Percentiles rank a stretch among this genome's conserved stretches.
Conservation (phyloP, 2,329 filamentous ascomycete species). For the Metarhizium rileyi region DNA sequence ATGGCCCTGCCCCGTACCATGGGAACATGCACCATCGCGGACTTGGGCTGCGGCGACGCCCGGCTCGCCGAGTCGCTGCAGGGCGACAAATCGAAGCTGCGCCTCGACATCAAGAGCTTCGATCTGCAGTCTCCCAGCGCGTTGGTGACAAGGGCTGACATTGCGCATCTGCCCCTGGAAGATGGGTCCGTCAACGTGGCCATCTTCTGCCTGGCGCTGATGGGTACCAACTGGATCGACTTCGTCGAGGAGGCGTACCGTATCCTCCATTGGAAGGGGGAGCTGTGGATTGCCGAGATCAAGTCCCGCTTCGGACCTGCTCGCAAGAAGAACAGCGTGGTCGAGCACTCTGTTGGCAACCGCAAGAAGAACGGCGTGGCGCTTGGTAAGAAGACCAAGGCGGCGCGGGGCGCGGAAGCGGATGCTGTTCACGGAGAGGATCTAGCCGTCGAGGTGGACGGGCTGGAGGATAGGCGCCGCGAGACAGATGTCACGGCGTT, state of each 20-base stretch:
- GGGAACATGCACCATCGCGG: constrained; percentile 69
- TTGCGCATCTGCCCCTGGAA: constrained; percentile 67
- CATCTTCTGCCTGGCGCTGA: constrained; percentile 91
- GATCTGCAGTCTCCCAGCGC: constrained; percentile 72
- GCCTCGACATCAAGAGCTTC: constrained; percentile 70
- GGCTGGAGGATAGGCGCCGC: constrained; percentile 48
- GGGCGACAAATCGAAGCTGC: constrained; percentile 52
- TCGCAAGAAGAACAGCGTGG: constrained; percentile 29
- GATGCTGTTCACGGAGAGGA: constrained; percentile 43
- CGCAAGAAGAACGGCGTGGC: constrained; percentile 41
- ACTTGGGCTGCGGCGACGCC: constrained; percentile 90
- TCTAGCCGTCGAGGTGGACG: constrained; percentile 62
- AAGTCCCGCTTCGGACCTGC: constrained; percentile 68
- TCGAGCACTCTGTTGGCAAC: constrained; percentile 64
- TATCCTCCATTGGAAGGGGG: constrained; percentile 83
- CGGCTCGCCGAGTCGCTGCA: constrained; percentile 63
- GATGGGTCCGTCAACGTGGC: constrained; percentile 74
- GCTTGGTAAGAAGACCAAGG: constrained; percentile 35
- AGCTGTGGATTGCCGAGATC: constrained; percentile 96
- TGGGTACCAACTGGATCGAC: constrained; percentile 97
- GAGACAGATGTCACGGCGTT: constrained; percentile 86
- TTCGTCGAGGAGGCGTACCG: constrained; percentile 96
- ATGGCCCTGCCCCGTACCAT: constrained; percentile 60
- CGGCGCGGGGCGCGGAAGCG: constrained; percentile 29
- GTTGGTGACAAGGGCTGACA: constrained; percentile 80